These are phyloP conservation scores for Cinchona pubescens DNA, from an alignment of 257 asterid genomes.

Conservation along the genomic window DNA sequence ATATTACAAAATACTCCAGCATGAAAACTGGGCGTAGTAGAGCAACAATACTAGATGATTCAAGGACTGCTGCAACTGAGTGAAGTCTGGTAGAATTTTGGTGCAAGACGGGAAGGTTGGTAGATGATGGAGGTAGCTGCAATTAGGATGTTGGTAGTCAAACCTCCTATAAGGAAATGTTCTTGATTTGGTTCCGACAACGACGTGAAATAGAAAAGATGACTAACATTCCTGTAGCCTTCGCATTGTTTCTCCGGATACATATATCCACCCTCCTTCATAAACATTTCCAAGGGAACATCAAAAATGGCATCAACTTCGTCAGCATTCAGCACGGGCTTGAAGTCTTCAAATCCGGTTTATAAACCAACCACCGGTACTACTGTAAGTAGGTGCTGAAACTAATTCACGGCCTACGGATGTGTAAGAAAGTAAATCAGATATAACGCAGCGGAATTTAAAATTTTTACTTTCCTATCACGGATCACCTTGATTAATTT, in stretches of 20 bases:
- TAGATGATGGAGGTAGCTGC: conserved; percentile 47
- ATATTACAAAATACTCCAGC: too few species aligned
- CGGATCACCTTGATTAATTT: too few species aligned
- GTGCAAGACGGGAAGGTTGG: conserved; percentile 44
- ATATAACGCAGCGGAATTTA: too few species aligned
- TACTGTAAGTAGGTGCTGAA: conserved; percentile 53
- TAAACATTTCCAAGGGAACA: conserved; percentile 55
- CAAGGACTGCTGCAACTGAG: conserved; percentile 42
- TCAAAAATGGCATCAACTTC: conserved; percentile 65
- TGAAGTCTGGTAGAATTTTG: conserved; percentile 49
- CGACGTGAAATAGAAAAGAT: conserved; percentile 35
- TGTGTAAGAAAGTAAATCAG: too few species aligned
- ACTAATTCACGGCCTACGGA: background rate
- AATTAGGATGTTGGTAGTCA: conserved; percentile 52
- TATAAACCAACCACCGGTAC: conserved; percentile 55
- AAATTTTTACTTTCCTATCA: too few species aligned
- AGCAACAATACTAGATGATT: background rate
- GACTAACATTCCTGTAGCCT: conserved; percentile 43
- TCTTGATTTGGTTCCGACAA: conserved; percentile 19
- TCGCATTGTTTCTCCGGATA: conserved; percentile 47
- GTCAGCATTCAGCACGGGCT: conserved; percentile 49
- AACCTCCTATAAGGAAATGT: conserved; percentile 37
- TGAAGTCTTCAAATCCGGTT: conserved; percentile 45
- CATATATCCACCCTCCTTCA: conserved; percentile 40
- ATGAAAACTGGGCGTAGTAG: too few species aligned